A percentile compares a stretch with the other conserved stretches of the same genome.
These are phyloP conservation scores for Vicia faba DNA, from an alignment of 306 rosid genomes.

Conservation along the genomic window DNA sequence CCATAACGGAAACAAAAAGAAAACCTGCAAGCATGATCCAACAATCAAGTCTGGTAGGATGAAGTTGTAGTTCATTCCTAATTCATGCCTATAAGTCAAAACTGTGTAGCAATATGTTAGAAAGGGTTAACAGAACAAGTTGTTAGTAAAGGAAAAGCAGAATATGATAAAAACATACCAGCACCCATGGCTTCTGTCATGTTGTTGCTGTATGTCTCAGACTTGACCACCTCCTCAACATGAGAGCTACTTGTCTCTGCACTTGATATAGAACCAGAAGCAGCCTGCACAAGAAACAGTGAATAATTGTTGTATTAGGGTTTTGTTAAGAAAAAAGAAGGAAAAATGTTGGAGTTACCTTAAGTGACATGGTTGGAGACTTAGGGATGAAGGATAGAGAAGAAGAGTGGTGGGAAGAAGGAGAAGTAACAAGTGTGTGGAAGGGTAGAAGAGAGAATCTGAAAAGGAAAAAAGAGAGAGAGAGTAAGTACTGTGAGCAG, in stretches of 20 bases:
- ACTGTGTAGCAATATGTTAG: constrained; percentile 54
- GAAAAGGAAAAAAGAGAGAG: neutral
- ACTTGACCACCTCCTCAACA: constrained; percentile 70
- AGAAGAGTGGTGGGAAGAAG: neutral
- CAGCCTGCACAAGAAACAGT: constrained; percentile 55
- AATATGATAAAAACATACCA: constrained; percentile 56
- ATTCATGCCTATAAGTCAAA: constrained; percentile 93
- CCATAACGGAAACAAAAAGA: constrained; percentile 29
- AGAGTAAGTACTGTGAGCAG: neutral
- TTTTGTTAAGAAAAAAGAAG: neutral
- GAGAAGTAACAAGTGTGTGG: neutral
- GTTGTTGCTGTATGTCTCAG: constrained; percentile 70
- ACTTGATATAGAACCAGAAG: constrained; percentile 68
- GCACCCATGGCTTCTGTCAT: constrained; percentile 99
- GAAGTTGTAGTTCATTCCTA: constrained; percentile 89
- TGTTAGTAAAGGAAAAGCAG: constrained; percentile 19
- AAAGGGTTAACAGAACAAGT: constrained; percentile 33
- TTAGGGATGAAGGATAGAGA: constrained; percentile 25
- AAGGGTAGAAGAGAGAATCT: constrained; percentile 1
- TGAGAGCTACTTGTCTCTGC: constrained; percentile 57
- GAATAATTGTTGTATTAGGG: constrained; percentile 7
- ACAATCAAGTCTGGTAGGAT: constrained; percentile 89
- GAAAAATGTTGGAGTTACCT: constrained; percentile 47
- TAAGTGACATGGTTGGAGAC: constrained; percentile 52
- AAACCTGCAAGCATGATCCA: constrained; percentile 97